Conservation (phyloP, 441 rosid species). For the Adansonia gregorii region DNA sequence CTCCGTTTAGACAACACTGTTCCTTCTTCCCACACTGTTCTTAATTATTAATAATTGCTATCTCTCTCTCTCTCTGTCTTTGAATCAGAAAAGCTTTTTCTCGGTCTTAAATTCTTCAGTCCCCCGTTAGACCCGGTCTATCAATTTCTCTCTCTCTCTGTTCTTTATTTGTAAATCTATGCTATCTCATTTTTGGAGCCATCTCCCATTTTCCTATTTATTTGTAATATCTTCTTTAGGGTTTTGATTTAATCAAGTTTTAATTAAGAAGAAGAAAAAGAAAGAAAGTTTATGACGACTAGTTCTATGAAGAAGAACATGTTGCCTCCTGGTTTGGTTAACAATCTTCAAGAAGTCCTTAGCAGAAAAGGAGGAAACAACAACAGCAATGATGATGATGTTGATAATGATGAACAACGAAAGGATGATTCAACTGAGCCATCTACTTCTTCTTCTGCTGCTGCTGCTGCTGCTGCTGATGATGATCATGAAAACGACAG, state of each 20-base stretch:
- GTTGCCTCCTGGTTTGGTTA: conserved; percentile 79
- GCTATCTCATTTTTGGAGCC: neutral
- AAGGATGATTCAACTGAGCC: conserved; percentile 49
- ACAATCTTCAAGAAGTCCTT: conserved; percentile 79
- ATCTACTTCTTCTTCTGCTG: conserved; percentile 58
- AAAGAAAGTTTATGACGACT: conserved; percentile 33
- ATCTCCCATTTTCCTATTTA: conserved; percentile 12
- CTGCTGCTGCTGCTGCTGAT: neutral
- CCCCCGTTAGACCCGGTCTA: conserved; percentile 51
- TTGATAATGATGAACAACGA: conserved; percentile 10
- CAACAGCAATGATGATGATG: conserved; percentile 5
- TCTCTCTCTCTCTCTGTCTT: neutral
- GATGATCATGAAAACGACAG: conserved; percentile 37
- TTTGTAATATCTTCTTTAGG: conserved; percentile 35
- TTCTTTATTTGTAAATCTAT: neutral
- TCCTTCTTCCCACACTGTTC: neutral
- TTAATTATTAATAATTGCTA: neutral
- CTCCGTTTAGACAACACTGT: no score
- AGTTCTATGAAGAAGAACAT: conserved; percentile 57
- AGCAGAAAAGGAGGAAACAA: conserved; percentile 40
- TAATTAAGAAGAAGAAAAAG: neutral
- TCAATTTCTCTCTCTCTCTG: conserved; percentile 18
- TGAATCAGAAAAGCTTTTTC: neutral
- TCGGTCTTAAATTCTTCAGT: neutral
- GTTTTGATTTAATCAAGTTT: conserved; percentile 37